phyloP scores from a whole-genome alignment of 352 stramenopile genomes.

The Pythium scleroteichum region DNA sequence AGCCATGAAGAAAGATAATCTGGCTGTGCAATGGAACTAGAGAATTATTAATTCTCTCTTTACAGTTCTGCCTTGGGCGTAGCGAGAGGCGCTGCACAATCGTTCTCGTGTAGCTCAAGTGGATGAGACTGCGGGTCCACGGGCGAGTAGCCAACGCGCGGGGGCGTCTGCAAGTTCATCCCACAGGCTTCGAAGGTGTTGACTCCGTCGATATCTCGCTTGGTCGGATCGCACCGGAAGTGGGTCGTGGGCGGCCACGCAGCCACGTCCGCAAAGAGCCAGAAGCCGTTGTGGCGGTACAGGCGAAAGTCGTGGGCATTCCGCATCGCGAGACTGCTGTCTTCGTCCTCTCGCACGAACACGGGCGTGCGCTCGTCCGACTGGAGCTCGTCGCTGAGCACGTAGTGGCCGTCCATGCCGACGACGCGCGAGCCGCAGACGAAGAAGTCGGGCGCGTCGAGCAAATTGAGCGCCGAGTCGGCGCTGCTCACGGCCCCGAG shows the following conservation, averaged over 20 bases:
- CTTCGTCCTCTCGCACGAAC: constrained; percentile 46
- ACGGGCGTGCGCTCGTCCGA: constrained; percentile 42
- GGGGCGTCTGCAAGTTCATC: constrained; percentile 36
- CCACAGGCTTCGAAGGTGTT: constrained; percentile 29
- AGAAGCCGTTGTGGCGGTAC: constrained; percentile 65
- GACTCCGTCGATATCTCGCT: constrained; percentile 22
- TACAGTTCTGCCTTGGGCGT: constrained; percentile 13
- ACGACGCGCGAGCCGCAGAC: constrained; percentile 48
- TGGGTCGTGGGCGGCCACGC: constrained; percentile 54
- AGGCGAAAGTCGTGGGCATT: constrained; percentile 45
- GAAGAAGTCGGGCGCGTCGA: constrained; percentile 37
- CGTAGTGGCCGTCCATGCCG: constrained; percentile 61
- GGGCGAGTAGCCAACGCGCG: constrained; percentile 42
- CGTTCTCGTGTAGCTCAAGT: constrained; percentile 30
- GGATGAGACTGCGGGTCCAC: constrained; percentile 13
- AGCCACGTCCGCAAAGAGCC: constrained; percentile 62
- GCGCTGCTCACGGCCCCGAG: neutral
- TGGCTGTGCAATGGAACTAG: constrained; percentile 59
- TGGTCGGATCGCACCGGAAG: constrained; percentile 65
- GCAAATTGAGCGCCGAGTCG: constrained; percentile 17
- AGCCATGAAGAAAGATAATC: constrained; percentile 42
- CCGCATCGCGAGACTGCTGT: constrained; percentile 10
- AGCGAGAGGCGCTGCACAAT: constrained; percentile 6
- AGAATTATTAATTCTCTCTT: neutral
- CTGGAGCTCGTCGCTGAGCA: constrained; percentile 31